phyloP scores from a whole-genome alignment of 768 basidiomycete species.

The Leccinum incarnatum region DNA sequence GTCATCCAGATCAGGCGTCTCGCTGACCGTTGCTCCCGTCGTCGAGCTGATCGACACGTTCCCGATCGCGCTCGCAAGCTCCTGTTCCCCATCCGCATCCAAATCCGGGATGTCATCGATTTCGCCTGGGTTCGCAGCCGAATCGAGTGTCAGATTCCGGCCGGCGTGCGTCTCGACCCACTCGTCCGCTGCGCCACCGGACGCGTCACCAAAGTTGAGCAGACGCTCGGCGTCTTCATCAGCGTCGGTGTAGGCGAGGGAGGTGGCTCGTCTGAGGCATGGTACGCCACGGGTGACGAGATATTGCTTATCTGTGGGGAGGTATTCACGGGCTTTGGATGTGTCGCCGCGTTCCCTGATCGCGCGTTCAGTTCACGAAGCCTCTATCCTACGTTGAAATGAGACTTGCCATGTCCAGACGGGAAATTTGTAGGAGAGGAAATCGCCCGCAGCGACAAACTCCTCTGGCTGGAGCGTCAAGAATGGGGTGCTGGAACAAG shows the following conservation, averaged over 20 bases:
- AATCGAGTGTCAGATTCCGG: slow-evolving; percentile 51
- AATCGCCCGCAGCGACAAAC: slow-evolving; percentile 97
- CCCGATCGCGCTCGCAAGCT: slow-evolving; percentile 43
- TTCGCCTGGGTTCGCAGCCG: slow-evolving; percentile 54
- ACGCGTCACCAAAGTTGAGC: slow-evolving; percentile 73
- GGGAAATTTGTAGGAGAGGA: slow-evolving; percentile 96
- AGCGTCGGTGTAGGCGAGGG: slow-evolving; percentile 90
- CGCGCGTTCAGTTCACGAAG: slow-evolving; percentile 1
- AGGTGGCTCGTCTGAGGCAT: slow-evolving; percentile 89
- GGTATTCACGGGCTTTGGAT: slow-evolving; percentile 82
- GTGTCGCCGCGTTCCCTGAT: slow-evolving; percentile 90
- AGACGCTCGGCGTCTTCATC: slow-evolving; percentile 96
- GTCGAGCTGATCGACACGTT: slow-evolving; percentile 43
- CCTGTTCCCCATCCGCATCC: slow-evolving; percentile 65
- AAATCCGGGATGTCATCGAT: slow-evolving; percentile 90
- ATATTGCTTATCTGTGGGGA: slow-evolving; percentile 96
- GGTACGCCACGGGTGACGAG: slow-evolving; percentile 95
- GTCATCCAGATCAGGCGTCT: slow-evolving; percentile 93
- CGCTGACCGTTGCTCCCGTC: slow-evolving; percentile 36
- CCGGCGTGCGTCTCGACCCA: slow-evolving; percentile 99
- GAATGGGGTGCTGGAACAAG: not conserved
- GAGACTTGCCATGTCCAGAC: slow-evolving; percentile 88
- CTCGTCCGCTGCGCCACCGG: slow-evolving; percentile 66
- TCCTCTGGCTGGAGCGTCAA: slow-evolving; percentile 61
- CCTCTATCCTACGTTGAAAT: not conserved